Conservation (phyloP, 257 asterid genomes). For the Nicotiana obtusifolia region DNA sequence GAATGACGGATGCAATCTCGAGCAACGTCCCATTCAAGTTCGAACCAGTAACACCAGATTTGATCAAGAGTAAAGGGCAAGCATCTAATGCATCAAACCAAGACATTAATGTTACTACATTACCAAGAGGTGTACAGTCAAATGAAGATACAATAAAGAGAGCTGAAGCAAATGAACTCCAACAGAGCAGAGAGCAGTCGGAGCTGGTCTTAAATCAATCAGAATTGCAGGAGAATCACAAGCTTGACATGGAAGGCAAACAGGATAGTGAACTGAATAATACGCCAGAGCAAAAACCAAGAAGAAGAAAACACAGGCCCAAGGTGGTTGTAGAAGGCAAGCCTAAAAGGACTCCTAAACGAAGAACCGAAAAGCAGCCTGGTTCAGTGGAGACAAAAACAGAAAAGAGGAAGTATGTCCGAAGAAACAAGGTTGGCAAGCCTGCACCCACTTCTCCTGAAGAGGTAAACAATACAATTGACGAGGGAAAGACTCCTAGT, state of each 20-base stretch:
- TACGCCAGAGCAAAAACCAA: conserved; percentile 65
- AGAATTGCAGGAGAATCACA: conserved; percentile 55
- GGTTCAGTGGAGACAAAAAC: conserved; percentile 30
- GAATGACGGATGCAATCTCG: conserved; percentile 29
- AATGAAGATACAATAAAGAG: conserved; percentile 8
- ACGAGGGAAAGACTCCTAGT: conserved; percentile 20
- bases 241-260: conserved; percentile 64
- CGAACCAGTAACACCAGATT: conserved; percentile 63
- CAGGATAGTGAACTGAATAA: conserved; percentile 41
- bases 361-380: conserved; percentile 34
- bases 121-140: conserved; percentile 16
- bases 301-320: conserved; percentile 89
- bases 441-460: conserved; percentile 22
- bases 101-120: conserved; percentile 16
- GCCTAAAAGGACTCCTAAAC: conserved; percentile 37
- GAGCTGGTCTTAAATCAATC: conserved; percentile 25
- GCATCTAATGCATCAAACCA: conserved; percentile 16
- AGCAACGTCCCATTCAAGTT: conserved; percentile 28
- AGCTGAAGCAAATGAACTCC: conserved; percentile 30
- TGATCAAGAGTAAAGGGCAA: conserved; percentile 24
- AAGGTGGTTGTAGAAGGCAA: conserved; percentile 71
- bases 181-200: conserved; percentile 23
- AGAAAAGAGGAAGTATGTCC: conserved; percentile 52
- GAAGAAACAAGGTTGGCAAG: conserved; percentile 28
- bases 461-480: conserved; percentile 26